Evolutionary conservation across 176 grass and related monocot species (phyloP).

Genomic region (Saccharum officinarum): DNA sequence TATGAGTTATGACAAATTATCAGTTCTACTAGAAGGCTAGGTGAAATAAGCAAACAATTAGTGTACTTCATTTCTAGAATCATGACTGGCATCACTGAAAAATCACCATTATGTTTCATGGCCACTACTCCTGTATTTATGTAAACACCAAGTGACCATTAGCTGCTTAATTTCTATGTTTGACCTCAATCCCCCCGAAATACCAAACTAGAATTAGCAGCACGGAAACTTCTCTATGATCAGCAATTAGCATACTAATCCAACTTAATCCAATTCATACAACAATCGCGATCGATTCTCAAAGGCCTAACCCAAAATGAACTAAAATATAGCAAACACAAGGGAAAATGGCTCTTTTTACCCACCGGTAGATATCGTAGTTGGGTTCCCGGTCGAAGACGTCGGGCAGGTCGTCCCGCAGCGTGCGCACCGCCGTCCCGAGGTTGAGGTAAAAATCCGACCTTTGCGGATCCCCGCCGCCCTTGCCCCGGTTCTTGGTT

Average conservation of each 20-base stretch:
- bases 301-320: neutral
- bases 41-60: neutral
- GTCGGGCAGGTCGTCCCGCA: conserved; percentile 83
- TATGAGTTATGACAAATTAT: neutral
- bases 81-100: neutral
- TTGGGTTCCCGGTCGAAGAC: conserved; percentile 79
- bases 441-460: conserved; percentile 97
- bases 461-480: conserved; percentile 49
- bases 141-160: neutral
- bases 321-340: neutral
- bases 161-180: conserved; percentile 2
- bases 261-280: neutral
- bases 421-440: conserved; percentile 80
- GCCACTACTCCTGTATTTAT: neutral
- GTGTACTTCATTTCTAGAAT: conserved; percentile 11
- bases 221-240: neutral
- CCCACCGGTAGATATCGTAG: conserved; percentile 93
- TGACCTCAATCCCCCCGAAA: neutral
- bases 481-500: conserved; percentile 28
- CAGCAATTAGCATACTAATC: neutral
- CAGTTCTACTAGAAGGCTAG: neutral
- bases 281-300: neutral
- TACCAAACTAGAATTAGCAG: neutral
- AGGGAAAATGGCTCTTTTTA: neutral
- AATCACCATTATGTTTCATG: neutral